Conservation (phyloP, 2,329 filamentous ascomycete species). For the Paraphaeosphaeria minitans region DNA sequence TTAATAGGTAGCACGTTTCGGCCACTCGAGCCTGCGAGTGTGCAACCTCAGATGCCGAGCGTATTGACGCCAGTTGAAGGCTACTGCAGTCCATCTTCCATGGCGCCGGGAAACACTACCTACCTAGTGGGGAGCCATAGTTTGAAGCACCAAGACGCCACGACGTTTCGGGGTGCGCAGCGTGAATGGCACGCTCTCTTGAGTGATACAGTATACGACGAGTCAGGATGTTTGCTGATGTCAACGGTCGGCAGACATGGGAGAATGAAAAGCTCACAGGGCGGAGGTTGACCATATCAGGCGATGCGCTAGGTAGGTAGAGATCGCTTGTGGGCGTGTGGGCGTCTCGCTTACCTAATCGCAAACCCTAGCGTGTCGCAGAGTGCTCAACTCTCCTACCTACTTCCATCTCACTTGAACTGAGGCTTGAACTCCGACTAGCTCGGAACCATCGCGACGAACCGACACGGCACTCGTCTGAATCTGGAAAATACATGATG, state of each 20-base stretch:
- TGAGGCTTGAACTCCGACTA: background rate
- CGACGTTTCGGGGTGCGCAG: background rate
- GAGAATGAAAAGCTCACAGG: background rate
- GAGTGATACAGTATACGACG: background rate
- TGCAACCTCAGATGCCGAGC: background rate
- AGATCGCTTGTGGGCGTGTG: background rate
- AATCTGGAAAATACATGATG: background rate
- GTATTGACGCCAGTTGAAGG: background rate
- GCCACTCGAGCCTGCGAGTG: background rate
- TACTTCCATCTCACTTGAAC: no score
- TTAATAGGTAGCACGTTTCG: background rate
- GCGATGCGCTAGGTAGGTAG: background rate
- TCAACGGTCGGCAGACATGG: background rate
- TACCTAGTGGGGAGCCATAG: slow-evolving; percentile 23
- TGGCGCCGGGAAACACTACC: slow-evolving; percentile 15
- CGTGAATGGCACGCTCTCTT: background rate
- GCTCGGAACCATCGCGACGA: background rate
- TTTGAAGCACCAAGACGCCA: background rate
- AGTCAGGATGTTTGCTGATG: background rate
- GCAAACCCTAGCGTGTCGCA: background rate
- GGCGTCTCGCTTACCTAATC: background rate
- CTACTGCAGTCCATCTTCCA: slow-evolving; percentile 13
- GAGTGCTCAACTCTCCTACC: background rate
- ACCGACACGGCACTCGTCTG: background rate
- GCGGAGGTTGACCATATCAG: background rate